phyloP scores from a whole-genome alignment of 169 alveolate species.

The Plasmodium blacklocki region DNA sequence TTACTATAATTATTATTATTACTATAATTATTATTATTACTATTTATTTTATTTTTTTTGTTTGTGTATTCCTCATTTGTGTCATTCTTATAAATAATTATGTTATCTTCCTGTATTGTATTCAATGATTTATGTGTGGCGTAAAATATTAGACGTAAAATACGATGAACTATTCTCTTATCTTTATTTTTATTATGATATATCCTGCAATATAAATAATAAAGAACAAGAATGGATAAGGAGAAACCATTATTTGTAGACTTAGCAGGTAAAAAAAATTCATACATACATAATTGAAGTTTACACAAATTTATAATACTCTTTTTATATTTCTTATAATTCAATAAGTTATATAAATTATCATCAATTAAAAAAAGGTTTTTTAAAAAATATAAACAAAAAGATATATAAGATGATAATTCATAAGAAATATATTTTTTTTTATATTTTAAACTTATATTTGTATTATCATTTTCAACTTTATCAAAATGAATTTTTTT shows the following conservation, averaged over 20 bases:
- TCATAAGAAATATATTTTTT: slow-evolving; percentile 18
- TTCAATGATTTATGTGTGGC: slow-evolving; percentile 34
- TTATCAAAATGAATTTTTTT: slow-evolving; percentile 9
- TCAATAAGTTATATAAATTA: background rate
- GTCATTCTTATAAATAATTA: slow-evolving; percentile 17
- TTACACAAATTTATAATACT: slow-evolving; percentile 39
- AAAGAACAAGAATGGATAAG: slow-evolving; percentile 23
- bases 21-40: background rate
- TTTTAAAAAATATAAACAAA: slow-evolving; percentile 47
- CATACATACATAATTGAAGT: slow-evolving; percentile 13
- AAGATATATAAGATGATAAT: slow-evolving; percentile 17
- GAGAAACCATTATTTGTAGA: slow-evolving; percentile 37
- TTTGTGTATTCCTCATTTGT: background rate
- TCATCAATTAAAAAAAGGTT: slow-evolving; percentile 18
- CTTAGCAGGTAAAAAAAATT: slow-evolving; percentile 40
- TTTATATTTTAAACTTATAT: background rate
- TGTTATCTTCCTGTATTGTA: slow-evolving; percentile 9
- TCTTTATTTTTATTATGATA: slow-evolving; percentile 24
- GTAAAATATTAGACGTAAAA: slow-evolving; percentile 12
- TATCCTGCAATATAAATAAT: slow-evolving; percentile 21
- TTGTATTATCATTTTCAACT: background rate
- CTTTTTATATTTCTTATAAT: slow-evolving; percentile 10
- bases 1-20: too few relatives aligned
- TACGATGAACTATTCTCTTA: slow-evolving; percentile 9
- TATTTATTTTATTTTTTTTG: background rate